phyloP scores from a whole-genome alignment of 768 basidiomycete species.

The Hebeloma cylindrosporum region DNA sequence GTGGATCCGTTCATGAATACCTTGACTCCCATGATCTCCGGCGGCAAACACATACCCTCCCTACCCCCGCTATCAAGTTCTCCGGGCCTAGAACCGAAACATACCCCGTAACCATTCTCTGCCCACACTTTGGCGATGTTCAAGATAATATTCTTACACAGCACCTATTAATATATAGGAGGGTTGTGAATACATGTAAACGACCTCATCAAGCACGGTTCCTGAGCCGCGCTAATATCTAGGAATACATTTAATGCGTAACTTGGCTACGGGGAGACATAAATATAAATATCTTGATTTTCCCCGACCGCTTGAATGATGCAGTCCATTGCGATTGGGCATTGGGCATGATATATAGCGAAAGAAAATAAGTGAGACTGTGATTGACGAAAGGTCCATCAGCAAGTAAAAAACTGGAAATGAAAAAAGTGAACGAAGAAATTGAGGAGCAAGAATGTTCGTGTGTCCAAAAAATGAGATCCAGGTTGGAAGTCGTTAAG shows the following conservation, averaged over 20 bases:
- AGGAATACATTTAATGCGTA: constrained; percentile 16
- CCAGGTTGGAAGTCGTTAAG: background rate
- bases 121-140: too few species aligned
- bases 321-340: constrained; percentile 13
- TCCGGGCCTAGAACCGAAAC: too few species aligned
- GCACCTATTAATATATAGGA: too few species aligned
- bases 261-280: constrained; percentile 12
- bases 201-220: constrained; percentile 1
- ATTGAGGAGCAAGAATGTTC: constrained; percentile 2
- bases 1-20: too few species aligned
- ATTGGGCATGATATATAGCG: constrained; percentile 9
- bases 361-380: constrained; percentile 11
- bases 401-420: constrained; percentile 10
- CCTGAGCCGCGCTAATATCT: constrained; percentile 2
- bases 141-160: too few species aligned
- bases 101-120: too few species aligned
- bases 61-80: too few species aligned
- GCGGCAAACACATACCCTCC: too few species aligned
- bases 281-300: constrained; percentile 10
- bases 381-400: constrained; percentile 13
- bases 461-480: background rate
- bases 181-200: constrained; percentile 7
- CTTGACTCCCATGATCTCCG: too few species aligned
- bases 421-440: constrained; percentile 7
- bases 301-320: constrained; percentile 11